These are phyloP conservation scores for Tetragonia tetragonoides DNA, from an alignment of 148 eudicot genomes.

Conservation along the genomic window DNA sequence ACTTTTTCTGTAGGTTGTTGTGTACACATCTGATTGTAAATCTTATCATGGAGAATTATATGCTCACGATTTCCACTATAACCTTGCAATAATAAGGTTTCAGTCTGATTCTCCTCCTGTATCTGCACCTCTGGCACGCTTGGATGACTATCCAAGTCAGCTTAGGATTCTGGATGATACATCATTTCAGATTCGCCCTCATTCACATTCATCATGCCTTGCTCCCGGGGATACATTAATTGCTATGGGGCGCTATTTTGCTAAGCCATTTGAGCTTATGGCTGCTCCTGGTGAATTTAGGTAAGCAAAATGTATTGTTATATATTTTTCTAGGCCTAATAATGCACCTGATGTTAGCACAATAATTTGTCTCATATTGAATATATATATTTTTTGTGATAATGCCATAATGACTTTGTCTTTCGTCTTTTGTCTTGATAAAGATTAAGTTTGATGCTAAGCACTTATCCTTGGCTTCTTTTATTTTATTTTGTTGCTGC, in stretches of 20 bases:
- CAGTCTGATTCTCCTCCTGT: not conserved
- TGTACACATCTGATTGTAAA: slow-evolving; percentile 3
- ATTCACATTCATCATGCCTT: not conserved
- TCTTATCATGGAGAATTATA: not conserved
- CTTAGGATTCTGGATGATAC: not conserved
- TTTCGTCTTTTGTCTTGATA: not conserved
- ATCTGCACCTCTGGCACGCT: not conserved
- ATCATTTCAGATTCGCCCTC: not conserved
- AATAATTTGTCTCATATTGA: not conserved
- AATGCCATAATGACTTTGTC: not conserved
- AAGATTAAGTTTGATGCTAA: not conserved
- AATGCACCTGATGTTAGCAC: not conserved
- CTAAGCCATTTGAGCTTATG: slow-evolving; percentile 4
- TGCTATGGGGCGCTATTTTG: slow-evolving; percentile 8
- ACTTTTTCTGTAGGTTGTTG: slow-evolving; percentile 10
- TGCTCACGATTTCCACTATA: slow-evolving; percentile 18
- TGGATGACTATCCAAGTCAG: slow-evolving; percentile 2
- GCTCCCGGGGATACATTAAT: not conserved
- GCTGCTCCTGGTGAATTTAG: slow-evolving; percentile 9
- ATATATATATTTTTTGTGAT: not conserved
- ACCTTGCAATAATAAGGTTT: slow-evolving; percentile 7
- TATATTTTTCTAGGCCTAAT: not conserved
- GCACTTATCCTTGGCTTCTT: not conserved
- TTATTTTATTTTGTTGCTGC: too few species aligned
- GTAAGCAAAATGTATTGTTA: not conserved